Percentiles rank a stretch among this genome's conserved stretches.
Evolutionary conservation across 306 rosid genomes (phyloP).

Genomic region (Corylus heterophylla): DNA sequence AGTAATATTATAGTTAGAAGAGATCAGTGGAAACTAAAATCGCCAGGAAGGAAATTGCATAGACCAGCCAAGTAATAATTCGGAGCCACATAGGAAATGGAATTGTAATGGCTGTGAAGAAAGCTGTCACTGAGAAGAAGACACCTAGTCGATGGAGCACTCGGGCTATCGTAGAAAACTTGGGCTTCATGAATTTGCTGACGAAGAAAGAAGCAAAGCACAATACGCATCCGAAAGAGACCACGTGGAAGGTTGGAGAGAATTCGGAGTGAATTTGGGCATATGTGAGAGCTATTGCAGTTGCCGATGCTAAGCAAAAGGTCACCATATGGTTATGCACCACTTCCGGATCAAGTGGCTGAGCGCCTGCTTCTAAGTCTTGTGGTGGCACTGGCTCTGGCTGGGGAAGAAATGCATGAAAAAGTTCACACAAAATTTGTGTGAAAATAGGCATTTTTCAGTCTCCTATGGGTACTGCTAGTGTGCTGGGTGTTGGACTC

Average conservation of each 20-base stretch:
- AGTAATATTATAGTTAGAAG: no score
- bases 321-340: not conserved
- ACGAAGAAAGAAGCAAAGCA: not conserved
- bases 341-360: no score
- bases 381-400: no score
- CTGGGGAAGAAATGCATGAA: no score
- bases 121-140: not conserved
- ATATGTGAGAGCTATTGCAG: not conserved
- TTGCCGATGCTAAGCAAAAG: not conserved
- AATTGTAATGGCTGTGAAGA: not conserved
- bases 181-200: not conserved
- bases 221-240: not conserved
- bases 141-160: not conserved
- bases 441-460: no score
- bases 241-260: not conserved
- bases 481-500: no score
- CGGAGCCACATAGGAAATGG: not conserved
- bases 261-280: not conserved
- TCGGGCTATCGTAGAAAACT: not conserved
- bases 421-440: no score
- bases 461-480: no score
- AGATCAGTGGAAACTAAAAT: not conserved
- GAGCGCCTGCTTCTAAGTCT: no score
- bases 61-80: not conserved
- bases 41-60: not conserved